phyloP scores from a whole-genome alignment of 2,329 filamentous ascomycete genomes.

The Trichoderma arundinaceum region DNA sequence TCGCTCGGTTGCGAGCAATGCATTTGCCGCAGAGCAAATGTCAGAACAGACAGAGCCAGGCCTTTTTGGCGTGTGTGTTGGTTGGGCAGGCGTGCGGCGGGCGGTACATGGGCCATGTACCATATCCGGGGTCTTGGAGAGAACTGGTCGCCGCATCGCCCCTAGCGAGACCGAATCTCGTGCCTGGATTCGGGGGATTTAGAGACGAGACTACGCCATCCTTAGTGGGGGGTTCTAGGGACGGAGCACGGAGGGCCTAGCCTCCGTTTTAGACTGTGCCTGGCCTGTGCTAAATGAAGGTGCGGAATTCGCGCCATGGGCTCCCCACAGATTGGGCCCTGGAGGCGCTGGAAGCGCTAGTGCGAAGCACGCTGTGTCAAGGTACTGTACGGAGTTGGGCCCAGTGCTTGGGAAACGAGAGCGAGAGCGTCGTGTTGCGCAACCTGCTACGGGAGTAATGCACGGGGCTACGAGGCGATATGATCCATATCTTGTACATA shows the following conservation, averaged over 20 bases:
- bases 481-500: too few relatives aligned
- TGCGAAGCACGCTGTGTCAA: background rate
- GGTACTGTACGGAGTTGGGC: slow-evolving; percentile 4
- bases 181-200: slow-evolving; percentile 27
- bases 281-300: slow-evolving; percentile 27
- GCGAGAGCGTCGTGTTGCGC: too few relatives aligned
- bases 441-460: too few relatives aligned
- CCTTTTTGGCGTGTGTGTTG: background rate
- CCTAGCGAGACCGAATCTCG: slow-evolving; percentile 26
- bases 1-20: background rate
- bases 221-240: background rate
- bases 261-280: slow-evolving; percentile 25
- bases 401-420: background rate
- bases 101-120: slow-evolving; percentile 17
- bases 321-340: background rate
- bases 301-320: background rate
- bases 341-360: too few relatives aligned
- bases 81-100: slow-evolving; percentile 19
- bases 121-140: slow-evolving; percentile 26
- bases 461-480: too few relatives aligned
- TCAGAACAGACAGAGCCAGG: too few relatives aligned
- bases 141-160: slow-evolving; percentile 19
- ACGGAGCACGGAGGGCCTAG: background rate
- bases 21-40: too few relatives aligned
- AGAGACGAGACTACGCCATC: slow-evolving; percentile 18